A percentile compares a stretch with the other conserved stretches of the same genome.
Evolutionary conservation across 345 rosid genomes (phyloP).

Genomic region (Passiflora organensis): DNA sequence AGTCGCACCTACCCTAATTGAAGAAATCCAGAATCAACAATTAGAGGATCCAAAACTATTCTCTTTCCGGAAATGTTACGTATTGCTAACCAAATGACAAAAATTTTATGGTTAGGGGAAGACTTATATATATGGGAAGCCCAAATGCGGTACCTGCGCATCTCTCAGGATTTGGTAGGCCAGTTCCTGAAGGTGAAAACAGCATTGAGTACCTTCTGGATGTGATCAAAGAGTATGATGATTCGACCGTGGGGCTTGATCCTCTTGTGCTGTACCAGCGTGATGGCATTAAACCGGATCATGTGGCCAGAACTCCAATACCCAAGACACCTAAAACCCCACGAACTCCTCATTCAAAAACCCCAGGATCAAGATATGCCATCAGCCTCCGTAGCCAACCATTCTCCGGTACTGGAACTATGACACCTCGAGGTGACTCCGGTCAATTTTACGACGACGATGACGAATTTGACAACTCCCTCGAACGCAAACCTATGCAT

Average conservation of each 20-base stretch:
- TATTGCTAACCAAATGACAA: no score
- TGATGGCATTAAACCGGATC: conserved; percentile 55
- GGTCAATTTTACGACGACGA: conserved; percentile 21
- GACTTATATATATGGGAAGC: conserved; percentile 48
- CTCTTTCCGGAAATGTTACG: neutral
- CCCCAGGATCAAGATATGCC: conserved; percentile 30
- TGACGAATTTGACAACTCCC: conserved; percentile 44
- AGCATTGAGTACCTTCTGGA: conserved; percentile 60
- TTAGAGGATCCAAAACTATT: no score
- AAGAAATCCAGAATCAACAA: no score
- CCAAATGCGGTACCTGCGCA: conserved; percentile 43
- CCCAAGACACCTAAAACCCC: conserved; percentile 36
- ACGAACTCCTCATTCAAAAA: conserved; percentile 10
- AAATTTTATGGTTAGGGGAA: conserved; percentile 34
- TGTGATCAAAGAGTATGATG: conserved; percentile 68
- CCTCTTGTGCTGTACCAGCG: conserved; percentile 55
- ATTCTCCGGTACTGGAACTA: conserved; percentile 25
- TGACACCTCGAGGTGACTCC: conserved; percentile 28
- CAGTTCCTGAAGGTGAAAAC: conserved; percentile 61
- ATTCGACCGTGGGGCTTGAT: conserved; percentile 53
- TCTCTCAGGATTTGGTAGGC: conserved; percentile 62
- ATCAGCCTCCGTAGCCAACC: conserved; percentile 39
- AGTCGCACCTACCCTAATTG: no score
- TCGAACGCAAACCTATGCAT: conserved; percentile 34
- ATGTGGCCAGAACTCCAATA: conserved; percentile 35